Evolutionary conservation across 1,284 basidiomycete genomes (phyloP), one percentile per base, ranked within the genome.

Genomic region (Ustilago vetiveriae): DNA sequence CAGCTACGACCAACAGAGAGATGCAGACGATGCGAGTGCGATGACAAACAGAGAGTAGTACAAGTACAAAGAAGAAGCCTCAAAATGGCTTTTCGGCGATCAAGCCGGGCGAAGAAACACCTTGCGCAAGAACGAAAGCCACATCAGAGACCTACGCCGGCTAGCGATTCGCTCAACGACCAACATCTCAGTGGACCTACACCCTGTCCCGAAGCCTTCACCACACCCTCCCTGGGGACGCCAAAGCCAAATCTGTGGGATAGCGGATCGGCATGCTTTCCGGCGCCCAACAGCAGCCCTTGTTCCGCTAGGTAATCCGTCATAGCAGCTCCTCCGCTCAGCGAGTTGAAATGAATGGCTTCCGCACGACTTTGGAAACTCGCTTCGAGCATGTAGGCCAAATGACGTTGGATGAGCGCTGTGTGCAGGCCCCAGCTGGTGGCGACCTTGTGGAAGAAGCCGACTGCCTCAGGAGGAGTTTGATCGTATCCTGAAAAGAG

Each of bases 351-450:
- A 67, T 83, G 84, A 10, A 84, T 82, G 33, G 85, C 82, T 55
- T 87, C 86, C 2, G 82, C 71, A 32, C 84, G 76, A 30, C 67
- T 64, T 11, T 78, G 57, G 46, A 87, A 82, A 39, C 82, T 81
- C 1, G 78, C 76, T 66, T 87, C 86, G 43, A 87, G 83, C 87
- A 88, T 88, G 80, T 86, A 87, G 4, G 84, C 83, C 14, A 86
- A 54, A 55, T 87, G 86, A 5, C 84, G 82, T 72, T 85, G 84
- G 58, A 87, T 86, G 17, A 87, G 79, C 0, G 83, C 83, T 52
- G 84, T 86, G 47, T 85, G 84, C 13, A 88, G 79, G 1, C 85
- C 85, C 65, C 85, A 85, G 22, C 82, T 82, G 8, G 83, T 80
- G 0, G 85, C 81, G 3, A 86, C 68, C 21, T 83, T 80, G 19